Conservation (phyloP, 1,284 basidiomycete species). For the Clitocybe nebularis region DNA sequence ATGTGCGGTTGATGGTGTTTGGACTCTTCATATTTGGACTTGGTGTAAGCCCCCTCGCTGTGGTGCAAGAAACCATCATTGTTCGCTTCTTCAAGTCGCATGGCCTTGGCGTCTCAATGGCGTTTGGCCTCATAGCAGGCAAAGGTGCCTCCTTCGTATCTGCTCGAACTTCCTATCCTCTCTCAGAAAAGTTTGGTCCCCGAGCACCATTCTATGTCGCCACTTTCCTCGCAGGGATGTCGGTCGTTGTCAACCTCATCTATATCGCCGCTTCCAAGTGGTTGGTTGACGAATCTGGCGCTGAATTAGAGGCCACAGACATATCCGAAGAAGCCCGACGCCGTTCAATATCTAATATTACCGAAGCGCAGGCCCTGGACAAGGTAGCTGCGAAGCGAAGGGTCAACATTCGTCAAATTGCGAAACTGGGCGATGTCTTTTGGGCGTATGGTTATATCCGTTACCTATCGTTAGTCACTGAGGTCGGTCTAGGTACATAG, state of each 20-base stretch:
- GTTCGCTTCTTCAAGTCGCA: conserved; percentile 76
- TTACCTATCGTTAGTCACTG: no score
- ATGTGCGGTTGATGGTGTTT: conserved; percentile 61
- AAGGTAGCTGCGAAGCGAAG: conserved; percentile 61
- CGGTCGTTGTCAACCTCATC: conserved; percentile 63
- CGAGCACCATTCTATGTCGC: conserved; percentile 75
- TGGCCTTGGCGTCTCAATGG: conserved; percentile 75
- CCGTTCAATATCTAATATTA: conserved; percentile 37
- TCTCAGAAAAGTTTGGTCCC: conserved; percentile 68
- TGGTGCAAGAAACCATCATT: conserved; percentile 76
- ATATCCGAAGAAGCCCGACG: conserved; percentile 48
- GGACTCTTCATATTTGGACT: conserved; percentile 79
- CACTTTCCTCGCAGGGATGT: conserved; percentile 56
- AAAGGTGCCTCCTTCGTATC: conserved; percentile 74
- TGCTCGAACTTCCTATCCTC: conserved; percentile 71
- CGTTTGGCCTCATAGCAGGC: conserved; percentile 73
- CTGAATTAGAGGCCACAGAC: conserved; percentile 63
- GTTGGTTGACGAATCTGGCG: conserved; percentile 54
- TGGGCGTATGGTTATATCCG: no score
- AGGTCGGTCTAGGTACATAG: no score
- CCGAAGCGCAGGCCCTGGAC: conserved; percentile 61
- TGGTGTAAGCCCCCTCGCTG: conserved; percentile 72
- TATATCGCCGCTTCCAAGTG: conserved; percentile 63
- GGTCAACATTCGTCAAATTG: conserved; percentile 57
- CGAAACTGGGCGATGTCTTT: conserved; percentile 72